Evolutionary conservation across 2,329 filamentous ascomycete species (phyloP).

Genomic region (Canariomyces notabilis): DNA sequence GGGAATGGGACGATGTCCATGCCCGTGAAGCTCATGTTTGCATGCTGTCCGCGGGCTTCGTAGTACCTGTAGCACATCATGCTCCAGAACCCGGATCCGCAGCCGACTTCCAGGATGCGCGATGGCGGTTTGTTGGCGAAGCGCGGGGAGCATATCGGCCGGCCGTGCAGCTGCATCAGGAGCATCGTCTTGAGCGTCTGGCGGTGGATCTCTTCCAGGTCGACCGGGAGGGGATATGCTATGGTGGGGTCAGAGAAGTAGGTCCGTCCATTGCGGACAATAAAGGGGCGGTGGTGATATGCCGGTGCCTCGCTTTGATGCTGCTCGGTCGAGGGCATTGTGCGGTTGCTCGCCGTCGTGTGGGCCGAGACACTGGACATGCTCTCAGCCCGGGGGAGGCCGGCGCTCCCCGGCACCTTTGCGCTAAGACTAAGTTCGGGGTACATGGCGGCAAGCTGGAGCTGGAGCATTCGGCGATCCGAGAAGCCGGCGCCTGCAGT

Average conservation of each 20-base stretch:
- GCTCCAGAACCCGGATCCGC: slow-evolving; percentile 86
- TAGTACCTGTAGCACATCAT: slow-evolving; percentile 82
- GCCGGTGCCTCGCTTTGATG: slow-evolving; percentile 36
- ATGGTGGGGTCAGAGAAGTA: slow-evolving; percentile 71
- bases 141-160: slow-evolving; percentile 68
- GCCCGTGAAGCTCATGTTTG: slow-evolving; percentile 71
- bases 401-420: slow-evolving; percentile 16
- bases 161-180: slow-evolving; percentile 74
- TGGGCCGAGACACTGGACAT: slow-evolving; percentile 43
- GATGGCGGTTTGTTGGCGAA: slow-evolving; percentile 63
- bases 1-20: slow-evolving; percentile 69
- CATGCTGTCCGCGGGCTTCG: slow-evolving; percentile 55
- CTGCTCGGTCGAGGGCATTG: slow-evolving; percentile 47
- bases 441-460: slow-evolving; percentile 35
- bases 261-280: slow-evolving; percentile 71
- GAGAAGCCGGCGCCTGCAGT: slow-evolving; percentile 1
- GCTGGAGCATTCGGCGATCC: slow-evolving; percentile 26
- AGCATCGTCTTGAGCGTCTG: slow-evolving; percentile 81
- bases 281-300: slow-evolving; percentile 49
- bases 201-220: slow-evolving; percentile 80
- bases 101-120: slow-evolving; percentile 79
- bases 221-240: slow-evolving; percentile 81
- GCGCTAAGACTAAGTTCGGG: slow-evolving; percentile 20
- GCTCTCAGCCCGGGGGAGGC: slow-evolving; percentile 38
- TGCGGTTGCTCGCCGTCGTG: slow-evolving; percentile 39